Evolutionary conservation across 2,329 filamentous ascomycete species (phyloP), one percentile per base, ranked within the genome.

Genomic region (Xylariaceae sp.): DNA sequence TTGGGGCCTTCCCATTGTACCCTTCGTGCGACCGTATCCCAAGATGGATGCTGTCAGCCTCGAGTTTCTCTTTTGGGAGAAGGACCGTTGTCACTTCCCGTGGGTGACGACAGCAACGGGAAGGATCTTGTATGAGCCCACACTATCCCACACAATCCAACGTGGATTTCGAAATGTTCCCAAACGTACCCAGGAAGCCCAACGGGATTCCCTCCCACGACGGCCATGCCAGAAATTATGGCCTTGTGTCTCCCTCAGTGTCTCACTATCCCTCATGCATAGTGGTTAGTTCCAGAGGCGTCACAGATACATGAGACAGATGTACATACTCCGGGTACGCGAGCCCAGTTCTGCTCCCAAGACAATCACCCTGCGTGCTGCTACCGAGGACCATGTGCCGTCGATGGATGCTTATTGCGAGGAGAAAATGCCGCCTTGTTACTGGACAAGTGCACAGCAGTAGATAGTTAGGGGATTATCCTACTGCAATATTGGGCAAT

Each of bases 21-120:
- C 36, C 33, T 36, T 28, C 30, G 40, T 44, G 17, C 28, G 34
- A 41, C 41, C 23, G 23, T 32, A 9, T 26, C 14, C 18, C 28
- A 18, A 38, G 36, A 40, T 4, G 28, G 29, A 42, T 47, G 42
- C 39, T 39, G 31, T 45, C 39, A 47, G 45, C 45, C 45, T 47
- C 38, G 34, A 40, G 45, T 42, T 42, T 19, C 42, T 32, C 16
- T 34, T 42, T 23, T 45, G 33, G 41, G 44, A 29, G 33, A 34
- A 47, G 35, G 41, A 41, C 36, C 15, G 32, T 43, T 41, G 38
- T 23, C 26, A 38, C 35, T 32, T 41, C 41, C 30, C 33, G 35
- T 31, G 33, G 31, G 34, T 27, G 38, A 41, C 38, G 24, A 34
- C 29, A 21, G 35, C 30, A 34, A 31, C 35, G 27, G 38, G 23